Percentiles rank a stretch among this genome's conserved stretches.
Evolutionary conservation across 352 stramenopile genomes (phyloP).

Genomic region (Globisporangium camurandrum): DNA sequence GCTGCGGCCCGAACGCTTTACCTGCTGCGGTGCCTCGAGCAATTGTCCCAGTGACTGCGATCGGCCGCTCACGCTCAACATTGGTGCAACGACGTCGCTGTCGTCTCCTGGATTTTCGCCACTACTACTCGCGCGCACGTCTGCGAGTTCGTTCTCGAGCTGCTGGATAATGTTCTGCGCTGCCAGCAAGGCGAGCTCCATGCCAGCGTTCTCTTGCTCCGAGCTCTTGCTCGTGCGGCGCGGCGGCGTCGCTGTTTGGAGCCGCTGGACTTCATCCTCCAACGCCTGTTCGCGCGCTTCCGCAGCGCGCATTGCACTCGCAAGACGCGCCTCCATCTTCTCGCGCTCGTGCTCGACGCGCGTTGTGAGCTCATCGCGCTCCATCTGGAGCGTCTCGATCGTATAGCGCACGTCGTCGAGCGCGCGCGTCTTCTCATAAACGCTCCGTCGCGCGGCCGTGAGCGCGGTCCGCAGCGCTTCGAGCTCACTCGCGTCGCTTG

Average conservation of each 20-base stretch:
- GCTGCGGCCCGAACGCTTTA: constrained; percentile 21
- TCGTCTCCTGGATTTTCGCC: constrained; percentile 25
- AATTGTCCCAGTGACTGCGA: constrained; percentile 61
- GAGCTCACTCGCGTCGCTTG: constrained; percentile 1
- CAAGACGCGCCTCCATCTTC: constrained; percentile 20
- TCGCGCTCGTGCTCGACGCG: constrained; percentile 10
- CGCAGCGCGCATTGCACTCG: constrained; percentile 5
- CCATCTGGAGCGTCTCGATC: constrained; percentile 7
- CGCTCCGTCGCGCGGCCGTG: neutral
- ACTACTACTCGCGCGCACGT: neutral
- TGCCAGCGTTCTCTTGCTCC: constrained; percentile 20
- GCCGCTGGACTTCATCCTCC: constrained; percentile 15
- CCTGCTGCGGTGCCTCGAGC: constrained; percentile 37
- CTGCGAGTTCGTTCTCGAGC: constrained; percentile 26
- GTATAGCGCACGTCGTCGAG: constrained; percentile 2
- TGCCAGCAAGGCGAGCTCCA: constrained; percentile 20
- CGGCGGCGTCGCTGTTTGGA: neutral
- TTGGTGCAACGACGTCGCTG: constrained; percentile 35
- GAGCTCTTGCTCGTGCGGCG: constrained; percentile 14
- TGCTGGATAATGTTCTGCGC: constrained; percentile 34
- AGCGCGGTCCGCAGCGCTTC: constrained; percentile 1
- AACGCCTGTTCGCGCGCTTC: constrained; percentile 13
- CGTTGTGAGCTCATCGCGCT: constrained; percentile 9
- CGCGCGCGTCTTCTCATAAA: constrained; percentile 3
- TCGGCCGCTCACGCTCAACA: constrained; percentile 56